Conservation (phyloP, 768 basidiomycete species). For the Krasilnikovozyma curviuscula region DNA sequence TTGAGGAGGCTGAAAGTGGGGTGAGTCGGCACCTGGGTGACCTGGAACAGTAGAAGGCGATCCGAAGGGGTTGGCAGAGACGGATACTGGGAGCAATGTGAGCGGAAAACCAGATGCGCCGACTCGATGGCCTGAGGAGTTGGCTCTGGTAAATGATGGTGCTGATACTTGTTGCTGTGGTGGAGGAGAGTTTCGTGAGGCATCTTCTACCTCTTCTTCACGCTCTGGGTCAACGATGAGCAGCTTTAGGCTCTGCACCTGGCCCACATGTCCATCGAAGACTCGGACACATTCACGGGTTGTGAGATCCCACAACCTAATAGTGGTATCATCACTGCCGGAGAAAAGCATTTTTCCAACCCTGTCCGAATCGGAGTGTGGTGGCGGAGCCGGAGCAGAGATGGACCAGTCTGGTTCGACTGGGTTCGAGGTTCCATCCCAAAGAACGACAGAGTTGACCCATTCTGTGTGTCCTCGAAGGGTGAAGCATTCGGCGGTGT, state of each 20-base stretch:
- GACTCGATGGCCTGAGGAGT: too few species aligned
- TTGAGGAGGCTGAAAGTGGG: too few species aligned
- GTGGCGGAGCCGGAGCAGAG: background rate
- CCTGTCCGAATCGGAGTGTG: constrained; percentile 6
- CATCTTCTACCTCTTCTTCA: too few species aligned
- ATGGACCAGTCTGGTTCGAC: constrained; percentile 20
- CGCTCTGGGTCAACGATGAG: constrained; percentile 36
- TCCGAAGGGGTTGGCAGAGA: too few species aligned
- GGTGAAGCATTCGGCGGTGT: constrained; percentile 76
- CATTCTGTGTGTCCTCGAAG: constrained; percentile 83
- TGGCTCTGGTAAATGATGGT: too few species aligned
- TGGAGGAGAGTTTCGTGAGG: too few species aligned
- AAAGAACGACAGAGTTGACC: constrained; percentile 87
- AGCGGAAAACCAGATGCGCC: too few species aligned
- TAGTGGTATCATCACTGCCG: constrained; percentile 81
- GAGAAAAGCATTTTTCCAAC: constrained; percentile 93
- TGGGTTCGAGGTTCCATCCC: constrained; percentile 41
- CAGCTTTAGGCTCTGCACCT: constrained; percentile 78
- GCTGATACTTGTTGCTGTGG: too few species aligned
- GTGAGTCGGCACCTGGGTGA: too few species aligned
- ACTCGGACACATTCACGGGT: constrained; percentile 58
- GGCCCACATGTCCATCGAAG: constrained; percentile 77
- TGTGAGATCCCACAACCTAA: constrained; percentile 84
- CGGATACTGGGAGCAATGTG: too few species aligned
- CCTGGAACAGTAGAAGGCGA: too few species aligned